Evolutionary conservation across 768 basidiomycete genomes (phyloP).

Genomic region (Chiua virens): DNA sequence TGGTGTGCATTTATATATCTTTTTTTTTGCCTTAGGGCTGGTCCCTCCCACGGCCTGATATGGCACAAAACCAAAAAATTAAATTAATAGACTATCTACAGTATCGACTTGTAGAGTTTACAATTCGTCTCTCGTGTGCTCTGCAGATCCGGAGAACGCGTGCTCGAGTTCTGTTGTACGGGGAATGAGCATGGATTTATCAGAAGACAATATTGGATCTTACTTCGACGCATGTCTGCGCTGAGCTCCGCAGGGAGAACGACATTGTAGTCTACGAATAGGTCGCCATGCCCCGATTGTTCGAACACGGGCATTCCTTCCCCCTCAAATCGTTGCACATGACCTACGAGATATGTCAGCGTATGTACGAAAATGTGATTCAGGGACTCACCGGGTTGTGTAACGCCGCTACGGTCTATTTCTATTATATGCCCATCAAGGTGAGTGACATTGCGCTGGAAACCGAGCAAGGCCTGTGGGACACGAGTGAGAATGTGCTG

Average conservation of each 20-base stretch:
- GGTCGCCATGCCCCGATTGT: constrained; percentile 62
- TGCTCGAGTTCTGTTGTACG: constrained; percentile 51
- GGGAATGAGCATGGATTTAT: constrained; percentile 6
- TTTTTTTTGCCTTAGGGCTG: constrained; percentile 28
- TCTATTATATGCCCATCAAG: constrained; percentile 82
- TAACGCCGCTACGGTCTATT: constrained; percentile 73
- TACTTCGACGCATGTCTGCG: constrained; percentile 69
- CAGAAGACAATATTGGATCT: constrained; percentile 34
- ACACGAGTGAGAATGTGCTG: neutral
- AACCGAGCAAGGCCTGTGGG: constrained; percentile 91
- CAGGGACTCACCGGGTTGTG: constrained; percentile 74
- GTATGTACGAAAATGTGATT: neutral
- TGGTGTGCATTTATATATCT: constrained; percentile 9
- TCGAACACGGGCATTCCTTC: constrained; percentile 88
- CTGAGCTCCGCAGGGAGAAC: constrained; percentile 79
- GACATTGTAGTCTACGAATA: constrained; percentile 93
- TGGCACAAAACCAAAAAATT: neutral
- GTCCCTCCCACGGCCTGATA: constrained; percentile 23
- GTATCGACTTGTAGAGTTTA: constrained; percentile 20
- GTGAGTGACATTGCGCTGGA: constrained; percentile 87
- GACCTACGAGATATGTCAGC: constrained; percentile 47
- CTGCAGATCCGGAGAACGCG: constrained; percentile 46
- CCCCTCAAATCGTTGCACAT: constrained; percentile 79
- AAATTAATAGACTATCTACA: constrained; percentile 2
- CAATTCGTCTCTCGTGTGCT: constrained; percentile 39